Percentiles rank a stretch among this genome's conserved stretches.
phyloP scores from a whole-genome alignment of 2,329 filamentous ascomycete genomes.

The Furcasterigmium sp. region DNA sequence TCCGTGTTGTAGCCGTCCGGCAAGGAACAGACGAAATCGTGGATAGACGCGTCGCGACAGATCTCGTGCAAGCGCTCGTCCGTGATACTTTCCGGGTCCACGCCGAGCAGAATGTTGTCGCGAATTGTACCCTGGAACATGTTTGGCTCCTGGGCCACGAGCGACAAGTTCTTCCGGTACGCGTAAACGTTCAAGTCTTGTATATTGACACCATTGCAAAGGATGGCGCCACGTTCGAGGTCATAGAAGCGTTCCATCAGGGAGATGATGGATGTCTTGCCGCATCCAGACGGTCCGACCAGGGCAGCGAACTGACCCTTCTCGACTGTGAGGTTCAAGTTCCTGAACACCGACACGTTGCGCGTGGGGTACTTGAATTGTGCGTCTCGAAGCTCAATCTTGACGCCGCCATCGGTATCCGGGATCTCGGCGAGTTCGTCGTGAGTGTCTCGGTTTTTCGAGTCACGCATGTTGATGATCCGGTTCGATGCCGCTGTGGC shows the following conservation, averaged over 20 bases:
- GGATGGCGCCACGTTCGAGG: constrained; percentile 55
- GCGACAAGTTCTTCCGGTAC: constrained; percentile 60
- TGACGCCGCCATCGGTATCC: constrained; percentile 42
- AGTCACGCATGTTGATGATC: constrained; percentile 47
- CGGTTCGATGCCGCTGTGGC: constrained; percentile 54
- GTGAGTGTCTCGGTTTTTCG: constrained; percentile 27
- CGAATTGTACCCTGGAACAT: constrained; percentile 61
- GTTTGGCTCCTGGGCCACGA: constrained; percentile 71
- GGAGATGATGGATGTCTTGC: constrained; percentile 67
- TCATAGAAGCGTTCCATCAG: constrained; percentile 69
- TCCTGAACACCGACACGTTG: constrained; percentile 51
- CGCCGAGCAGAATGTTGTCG: constrained; percentile 65
- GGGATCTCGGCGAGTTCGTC: constrained; percentile 30
- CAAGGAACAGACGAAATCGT: constrained; percentile 65
- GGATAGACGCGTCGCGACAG: constrained; percentile 59
- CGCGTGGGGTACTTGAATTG: constrained; percentile 58
- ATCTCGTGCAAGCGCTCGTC: constrained; percentile 47
- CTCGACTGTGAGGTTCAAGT: constrained; percentile 58
- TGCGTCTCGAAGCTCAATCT: constrained; percentile 51
- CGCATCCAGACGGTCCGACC: constrained; percentile 65
- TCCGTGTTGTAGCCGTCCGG: constrained; percentile 64
- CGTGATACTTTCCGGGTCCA: constrained; percentile 46
- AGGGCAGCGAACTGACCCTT: constrained; percentile 67
- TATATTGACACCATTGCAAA: constrained; percentile 59
- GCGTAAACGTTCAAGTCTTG: constrained; percentile 49